Evolutionary conservation across 2,329 filamentous ascomycete genomes (phyloP), one percentile per base, ranked within the genome.

Genomic region (Stagonosporopsis vannaccii): DNA sequence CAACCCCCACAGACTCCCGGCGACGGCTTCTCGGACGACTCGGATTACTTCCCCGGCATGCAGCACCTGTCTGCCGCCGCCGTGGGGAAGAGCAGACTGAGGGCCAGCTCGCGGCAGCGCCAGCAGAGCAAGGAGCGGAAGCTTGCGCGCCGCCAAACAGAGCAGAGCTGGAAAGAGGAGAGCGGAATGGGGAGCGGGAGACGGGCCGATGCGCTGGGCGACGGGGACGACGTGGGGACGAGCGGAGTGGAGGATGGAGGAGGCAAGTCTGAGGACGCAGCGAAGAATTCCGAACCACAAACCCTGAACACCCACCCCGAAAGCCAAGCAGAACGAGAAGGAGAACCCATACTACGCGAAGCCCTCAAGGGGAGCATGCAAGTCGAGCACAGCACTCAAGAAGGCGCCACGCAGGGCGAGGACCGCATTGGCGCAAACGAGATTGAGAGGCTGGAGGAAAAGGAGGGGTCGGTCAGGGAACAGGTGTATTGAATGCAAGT

Each of bases 171-270:
- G 80, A 75, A 75, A 45, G 69, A 72, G 17, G 78, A 82, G 60
- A 80, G 77, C 26, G 81, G 81, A 1, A 82, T 83, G 79, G 77
- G 77, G 0, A 62, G 58, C 2, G 79, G 79, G 2, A 71, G 73
- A 19, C 67, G 74, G 33, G 80, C 80, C 0, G 80, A 83, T 64
- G 68, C 77, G 5, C 66, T 83, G 15, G 80, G 80, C 0, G 80
- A 82, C 35, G 68, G 68, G 15, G 69, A 73, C 20, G 53, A 51
- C 30, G 42, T 25, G 25, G 66, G 56, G 0, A 66, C 62, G 3
- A 68, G 67, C 35, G 68, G 69, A 17, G 62, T 68, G 0, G 63
- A 51, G 52, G 20, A 42, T 9, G 20, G 44, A n/a, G 52, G 60
- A 22, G 4, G 23, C 3, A 32, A 30, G 8, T 3, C 41, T 6